Conservation (phyloP, 495 filamentous ascomycete species). For the Penicillium ucsense region DNA sequence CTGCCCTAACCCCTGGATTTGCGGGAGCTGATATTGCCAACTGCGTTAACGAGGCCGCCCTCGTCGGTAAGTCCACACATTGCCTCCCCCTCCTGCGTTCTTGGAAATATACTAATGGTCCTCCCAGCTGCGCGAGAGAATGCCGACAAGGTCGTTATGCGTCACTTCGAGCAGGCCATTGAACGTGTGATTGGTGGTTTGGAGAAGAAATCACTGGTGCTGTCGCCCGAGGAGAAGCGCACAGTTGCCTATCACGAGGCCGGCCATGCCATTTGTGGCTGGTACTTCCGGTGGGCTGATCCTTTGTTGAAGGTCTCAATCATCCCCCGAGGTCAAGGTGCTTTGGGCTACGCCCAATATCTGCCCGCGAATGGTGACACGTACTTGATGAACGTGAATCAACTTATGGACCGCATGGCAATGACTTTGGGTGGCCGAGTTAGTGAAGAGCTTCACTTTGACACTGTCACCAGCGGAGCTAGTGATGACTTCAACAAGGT, state of each 20-base stretch:
- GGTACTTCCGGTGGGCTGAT: conserved; percentile 94
- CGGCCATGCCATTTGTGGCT: conserved; percentile 95
- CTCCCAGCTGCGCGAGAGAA: conserved; percentile 61
- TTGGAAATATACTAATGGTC: conserved; percentile 20
- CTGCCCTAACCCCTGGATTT: conserved; percentile 90
- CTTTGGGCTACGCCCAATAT: conserved; percentile 93
- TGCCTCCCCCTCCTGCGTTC: not conserved
- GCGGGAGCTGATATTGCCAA: conserved; percentile 97
- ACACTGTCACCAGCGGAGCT: conserved; percentile 88
- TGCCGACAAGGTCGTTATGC: conserved; percentile 68
- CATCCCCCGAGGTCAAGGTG: conserved; percentile 89
- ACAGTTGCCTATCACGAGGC: conserved; percentile 98
- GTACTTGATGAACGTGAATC: conserved; percentile 88
- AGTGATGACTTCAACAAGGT: conserved; percentile 99
- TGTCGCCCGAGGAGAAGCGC: conserved; percentile 85
- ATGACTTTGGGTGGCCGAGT: conserved; percentile 96
- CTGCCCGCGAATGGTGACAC: conserved; percentile 74
- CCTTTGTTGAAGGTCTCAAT: conserved; percentile 97
- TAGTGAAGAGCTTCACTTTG: conserved; percentile 91
- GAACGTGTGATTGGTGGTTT: conserved; percentile 94
- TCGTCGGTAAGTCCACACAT: conserved; percentile 65
- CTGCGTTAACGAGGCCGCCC: conserved; percentile 92
- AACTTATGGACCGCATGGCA: conserved; percentile 99
- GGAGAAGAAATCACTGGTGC: conserved; percentile 90
- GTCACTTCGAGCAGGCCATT: conserved; percentile 92